phyloP scores from a whole-genome alignment of 176 grass and related monocot genomes.

The bread wheat (Triticum aestivum) region DNA sequence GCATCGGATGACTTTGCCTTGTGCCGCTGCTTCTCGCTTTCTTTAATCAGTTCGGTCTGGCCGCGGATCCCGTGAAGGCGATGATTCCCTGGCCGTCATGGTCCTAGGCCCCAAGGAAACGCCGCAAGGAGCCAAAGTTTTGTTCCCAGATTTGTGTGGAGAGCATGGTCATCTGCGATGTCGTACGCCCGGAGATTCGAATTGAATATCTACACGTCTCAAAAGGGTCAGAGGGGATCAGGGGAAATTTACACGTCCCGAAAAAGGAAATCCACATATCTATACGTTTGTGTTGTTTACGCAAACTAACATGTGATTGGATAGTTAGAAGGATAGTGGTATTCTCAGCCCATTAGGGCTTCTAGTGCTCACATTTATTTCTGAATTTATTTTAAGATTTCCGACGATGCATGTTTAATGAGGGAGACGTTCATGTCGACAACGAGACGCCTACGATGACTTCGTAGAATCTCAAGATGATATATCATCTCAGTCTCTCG shows the following conservation, averaged over 20 bases:
- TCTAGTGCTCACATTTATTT: too few species aligned
- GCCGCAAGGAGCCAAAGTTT: background rate
- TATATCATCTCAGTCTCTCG: too few species aligned
- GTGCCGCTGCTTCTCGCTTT: background rate
- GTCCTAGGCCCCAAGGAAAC: background rate
- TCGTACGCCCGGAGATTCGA: background rate
- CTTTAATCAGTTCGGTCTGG: background rate
- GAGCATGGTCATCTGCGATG: background rate
- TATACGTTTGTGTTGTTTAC: background rate
- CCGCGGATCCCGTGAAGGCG: background rate
- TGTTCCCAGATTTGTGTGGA: background rate
- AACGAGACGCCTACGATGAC: too few species aligned
- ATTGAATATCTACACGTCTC: background rate
- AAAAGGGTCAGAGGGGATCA: background rate
- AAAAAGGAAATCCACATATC: background rate
- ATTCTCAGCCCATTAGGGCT: too few species aligned
- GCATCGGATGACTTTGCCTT: background rate
- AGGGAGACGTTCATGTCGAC: too few species aligned
- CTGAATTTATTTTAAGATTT: too few species aligned
- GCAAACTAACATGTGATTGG: too few species aligned
- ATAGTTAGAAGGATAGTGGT: too few species aligned
- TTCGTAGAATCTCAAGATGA: too few species aligned
- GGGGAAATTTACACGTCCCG: background rate
- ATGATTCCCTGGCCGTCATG: constrained; percentile 14
- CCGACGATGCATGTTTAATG: too few species aligned